Evolutionary conservation across 305 asterid genomes (phyloP).

Genomic region (Fraxinus floribunda): DNA sequence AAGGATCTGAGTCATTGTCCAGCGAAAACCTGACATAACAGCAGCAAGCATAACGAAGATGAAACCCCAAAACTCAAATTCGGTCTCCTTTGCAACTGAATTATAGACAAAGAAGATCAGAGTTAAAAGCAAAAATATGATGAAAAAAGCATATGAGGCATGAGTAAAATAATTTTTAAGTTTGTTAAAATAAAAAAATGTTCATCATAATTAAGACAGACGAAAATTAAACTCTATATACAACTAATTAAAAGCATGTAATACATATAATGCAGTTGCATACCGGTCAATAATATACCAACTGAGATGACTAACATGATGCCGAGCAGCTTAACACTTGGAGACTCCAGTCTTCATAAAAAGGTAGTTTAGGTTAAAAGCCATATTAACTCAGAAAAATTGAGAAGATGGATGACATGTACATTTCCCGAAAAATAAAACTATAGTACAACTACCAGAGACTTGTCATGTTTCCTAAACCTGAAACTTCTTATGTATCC

Average conservation of each 20-base stretch:
- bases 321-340: conserved; percentile 87
- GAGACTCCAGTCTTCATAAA: conserved; percentile 83
- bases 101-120: conserved; percentile 20
- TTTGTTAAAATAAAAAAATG: background rate
- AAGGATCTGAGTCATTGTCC: conserved; percentile 99
- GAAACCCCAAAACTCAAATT: conserved; percentile 97
- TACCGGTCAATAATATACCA: conserved; percentile 95
- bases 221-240: background rate
- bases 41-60: conserved; percentile 96
- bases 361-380: conserved; percentile 29
- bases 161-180: background rate
- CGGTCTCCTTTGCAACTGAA: conserved; percentile 95
- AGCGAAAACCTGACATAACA: conserved; percentile 97
- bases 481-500: background rate
- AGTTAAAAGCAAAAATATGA: background rate
- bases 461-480: background rate
- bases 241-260: background rate
- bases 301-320: conserved; percentile 74
- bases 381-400: conserved; percentile 21
- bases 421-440: background rate
- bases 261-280: conserved; percentile 11
- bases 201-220: background rate
- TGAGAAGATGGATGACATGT: background rate
- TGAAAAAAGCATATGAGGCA: background rate
- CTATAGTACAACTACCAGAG: background rate